Base-by-base conservation (phyloP, 2,329 filamentous ascomycete species). In the Colletotrichum camelliae region DNA sequence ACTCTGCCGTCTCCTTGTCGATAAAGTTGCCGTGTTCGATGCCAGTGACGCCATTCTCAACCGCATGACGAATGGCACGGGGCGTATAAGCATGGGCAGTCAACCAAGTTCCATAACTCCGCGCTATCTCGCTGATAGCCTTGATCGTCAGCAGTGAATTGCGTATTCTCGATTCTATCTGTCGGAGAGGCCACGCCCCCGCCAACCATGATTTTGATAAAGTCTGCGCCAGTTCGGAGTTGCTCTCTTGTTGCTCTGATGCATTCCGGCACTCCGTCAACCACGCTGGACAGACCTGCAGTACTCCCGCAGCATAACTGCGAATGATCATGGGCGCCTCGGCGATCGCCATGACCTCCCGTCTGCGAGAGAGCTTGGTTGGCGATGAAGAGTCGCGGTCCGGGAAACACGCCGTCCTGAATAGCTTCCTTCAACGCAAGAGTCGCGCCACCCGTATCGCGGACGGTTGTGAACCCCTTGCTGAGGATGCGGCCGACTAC, bases 141-240 rank as follows among this genome's bases (percentile, higher is more conserved):
- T 82, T 82, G 70, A 93, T 88, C 91, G 43, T 87, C 88, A 0
- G 86, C 82, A 0, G 89, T 89, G 81, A 92, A 93, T 79, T 93
- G 91, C 16, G 89, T 81, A 78, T 88, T 86, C 9, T 88, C 86
- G 13, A 92, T 82, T 52, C 82, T 83, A 79, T 92, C 91, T 0
- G 89, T 91, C 0, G 89, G 89, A 13, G 86, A 89, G 0, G 88
- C 86, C 2, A 93, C 90, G 10, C 91, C 91, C 2, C 91, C 91
- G 7, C 87, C 87, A 1, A 85, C 85, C 90, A 92, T 92, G 77
- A 93, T 90, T 81, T 93, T 93, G 81, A 93, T 87, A 78, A 92
- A 92, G 79, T 92, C 89, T 1, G 89, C 88, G 3, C 91, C 91
- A 10, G 82, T 85, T 4, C 91, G 85, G 0, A 93, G 80, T 79